Conservation (phyloP, 345 rosid species). For the Passiflora organensis region DNA sequence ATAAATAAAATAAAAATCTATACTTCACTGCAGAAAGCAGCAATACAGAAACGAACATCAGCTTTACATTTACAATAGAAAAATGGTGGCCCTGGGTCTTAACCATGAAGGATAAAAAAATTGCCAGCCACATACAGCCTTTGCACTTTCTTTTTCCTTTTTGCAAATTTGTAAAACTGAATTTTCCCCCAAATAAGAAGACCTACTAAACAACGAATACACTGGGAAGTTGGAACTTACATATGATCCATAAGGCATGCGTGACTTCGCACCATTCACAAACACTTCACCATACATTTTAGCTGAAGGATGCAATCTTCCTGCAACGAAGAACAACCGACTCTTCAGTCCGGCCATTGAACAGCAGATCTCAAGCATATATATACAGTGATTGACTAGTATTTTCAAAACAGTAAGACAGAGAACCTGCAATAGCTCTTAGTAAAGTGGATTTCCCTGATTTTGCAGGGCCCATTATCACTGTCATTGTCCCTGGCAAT, state of each 20-base stretch:
- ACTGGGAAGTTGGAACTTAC: constrained; percentile 66
- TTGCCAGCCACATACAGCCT: no score
- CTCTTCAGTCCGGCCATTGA: constrained; percentile 14
- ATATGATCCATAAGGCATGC: constrained; percentile 81
- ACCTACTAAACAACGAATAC: no score
- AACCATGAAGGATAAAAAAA: no score
- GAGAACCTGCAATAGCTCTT: constrained; percentile 85
- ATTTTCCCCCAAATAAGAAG: no score
- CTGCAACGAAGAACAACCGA: constrained; percentile 41
- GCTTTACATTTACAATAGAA: no score
- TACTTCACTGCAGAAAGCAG: no score
- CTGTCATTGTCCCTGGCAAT: constrained; percentile 94
- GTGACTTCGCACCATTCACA: constrained; percentile 65
- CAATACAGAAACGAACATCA: no score
- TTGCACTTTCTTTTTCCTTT: no score
- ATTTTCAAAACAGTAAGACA: background rate
- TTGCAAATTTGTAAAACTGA: no score
- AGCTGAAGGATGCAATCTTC: constrained; percentile 73
- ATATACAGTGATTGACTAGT: background rate
- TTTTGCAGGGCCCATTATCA: constrained; percentile 98
- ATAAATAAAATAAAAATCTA: constrained; percentile 6
- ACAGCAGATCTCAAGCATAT: background rate
- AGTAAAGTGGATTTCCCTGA: constrained; percentile 92
- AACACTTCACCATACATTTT: constrained; percentile 82
- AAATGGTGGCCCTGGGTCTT: no score